Base-by-base conservation (phyloP, 495 filamentous ascomycete genomes). In the Talaromyces proteolyticus region DNA sequence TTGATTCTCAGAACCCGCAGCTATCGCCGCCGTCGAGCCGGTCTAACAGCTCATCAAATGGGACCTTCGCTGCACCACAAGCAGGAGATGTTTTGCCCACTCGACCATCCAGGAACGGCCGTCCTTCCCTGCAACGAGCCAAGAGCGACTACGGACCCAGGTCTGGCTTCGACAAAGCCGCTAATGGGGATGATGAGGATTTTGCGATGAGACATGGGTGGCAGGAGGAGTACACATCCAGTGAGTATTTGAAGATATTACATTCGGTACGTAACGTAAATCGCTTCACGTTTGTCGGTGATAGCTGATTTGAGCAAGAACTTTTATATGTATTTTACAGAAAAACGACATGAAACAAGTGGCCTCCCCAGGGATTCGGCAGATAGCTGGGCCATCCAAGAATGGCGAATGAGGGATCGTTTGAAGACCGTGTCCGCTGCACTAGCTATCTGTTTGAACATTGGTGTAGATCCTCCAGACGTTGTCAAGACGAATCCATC, bases 281-380 rank as follows among this genome's bases (percentile, higher is more conserved):
- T 49, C 8, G 44, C n/a, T 6, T 21, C 11, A 34, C n/a, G n/a
- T n/a, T 43, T 47, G 41, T 24, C 19, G 42, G 17, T 39, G n/a
- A 22, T 40, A 6, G 17, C 47, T 55, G 47, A 16, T 23, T 22
- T 20, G 48, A 24, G 41, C 10, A 54, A 76, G 68, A 73, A 70
- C 51, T 97, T 95, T 78, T 96, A 92, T 71, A 96, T 96, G 91
- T 99, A 97, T 66, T 99, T 87, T 63, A 95, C 90, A 42, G 93
- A 97, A 63, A 97, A 97, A 64, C 84, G 90, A 21, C 93, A 97
- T 63, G 93, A 97, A 63, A 93, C 89, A n/a, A 89, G 91, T 29
- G 94, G 93, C 16, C 88, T 93, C 49, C 90, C 94, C 8, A 86
- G 91, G 62, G 76, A 78, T 36, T 74, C 77, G 16, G 69, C 69